Percentiles rank a stretch among this genome's conserved stretches.
Evolutionary conservation across 1,284 basidiomycete species (phyloP).

Genomic region (Rhodotorula sp.): DNA sequence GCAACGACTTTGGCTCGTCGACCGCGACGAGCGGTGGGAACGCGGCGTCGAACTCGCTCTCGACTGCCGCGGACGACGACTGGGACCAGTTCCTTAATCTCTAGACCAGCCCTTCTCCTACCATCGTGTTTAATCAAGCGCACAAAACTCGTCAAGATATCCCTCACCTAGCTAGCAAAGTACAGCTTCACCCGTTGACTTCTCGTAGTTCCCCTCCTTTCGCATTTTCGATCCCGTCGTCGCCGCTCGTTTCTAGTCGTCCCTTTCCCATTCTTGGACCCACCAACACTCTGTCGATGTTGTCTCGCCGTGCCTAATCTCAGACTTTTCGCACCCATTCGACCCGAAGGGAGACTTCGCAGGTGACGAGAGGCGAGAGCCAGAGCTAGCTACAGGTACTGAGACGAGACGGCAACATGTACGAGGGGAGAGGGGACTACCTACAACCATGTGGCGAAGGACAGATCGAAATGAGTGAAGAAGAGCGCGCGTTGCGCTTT

Average conservation of each 20-base stretch:
- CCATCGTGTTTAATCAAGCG: too few species aligned
- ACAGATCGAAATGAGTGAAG: too few species aligned
- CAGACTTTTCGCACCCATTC: neutral
- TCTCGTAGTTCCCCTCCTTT: too few species aligned
- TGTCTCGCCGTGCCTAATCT: too few species aligned
- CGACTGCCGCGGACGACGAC: slow-evolving; percentile 22
- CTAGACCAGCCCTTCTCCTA: neutral
- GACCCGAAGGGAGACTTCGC: neutral
- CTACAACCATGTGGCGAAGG: neutral
- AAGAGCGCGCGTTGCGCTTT: too few species aligned
- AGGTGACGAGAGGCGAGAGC: neutral
- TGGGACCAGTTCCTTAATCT: slow-evolving; percentile 34
- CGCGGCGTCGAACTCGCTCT: neutral
- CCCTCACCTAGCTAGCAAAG: neutral
- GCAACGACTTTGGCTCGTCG: neutral
- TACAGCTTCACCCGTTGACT: neutral
- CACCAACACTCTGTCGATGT: too few species aligned
- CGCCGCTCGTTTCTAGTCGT: too few species aligned
- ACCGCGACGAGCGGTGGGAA: neutral
- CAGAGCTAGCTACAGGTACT: neutral
- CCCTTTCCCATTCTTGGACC: too few species aligned
- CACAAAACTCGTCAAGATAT: too few species aligned
- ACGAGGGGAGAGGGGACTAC: neutral
- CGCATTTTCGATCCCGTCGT: too few species aligned
- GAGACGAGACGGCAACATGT: neutral